Conservation (phyloP, 768 basidiomycete genomes). For the Baorangia bicolor region DNA sequence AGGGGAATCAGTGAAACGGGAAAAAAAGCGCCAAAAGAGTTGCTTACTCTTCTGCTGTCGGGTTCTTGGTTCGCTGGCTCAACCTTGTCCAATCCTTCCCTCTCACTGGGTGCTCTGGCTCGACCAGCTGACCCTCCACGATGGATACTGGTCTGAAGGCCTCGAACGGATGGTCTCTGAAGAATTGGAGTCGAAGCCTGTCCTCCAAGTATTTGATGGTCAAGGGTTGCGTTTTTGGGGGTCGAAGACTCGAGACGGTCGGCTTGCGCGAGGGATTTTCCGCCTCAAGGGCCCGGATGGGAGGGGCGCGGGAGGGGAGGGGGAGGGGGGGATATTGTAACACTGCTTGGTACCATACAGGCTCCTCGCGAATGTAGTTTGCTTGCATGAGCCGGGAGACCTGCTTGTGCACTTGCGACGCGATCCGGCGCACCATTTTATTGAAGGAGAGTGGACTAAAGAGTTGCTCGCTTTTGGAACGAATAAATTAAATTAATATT, state of each 20-base stretch:
- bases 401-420: constrained; percentile 86
- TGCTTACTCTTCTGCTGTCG: constrained; percentile 87
- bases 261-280: constrained; percentile 23
- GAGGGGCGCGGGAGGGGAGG: constrained; percentile 73
- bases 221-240: constrained; percentile 47
- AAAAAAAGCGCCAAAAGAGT: neutral
- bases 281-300: constrained; percentile 48
- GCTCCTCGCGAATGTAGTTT: constrained; percentile 59
- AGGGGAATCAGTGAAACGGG: constrained; percentile 11
- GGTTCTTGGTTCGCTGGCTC: constrained; percentile 78
- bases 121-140: constrained; percentile 65
- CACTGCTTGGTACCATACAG: constrained; percentile 83
- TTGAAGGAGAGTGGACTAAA: neutral
- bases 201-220: constrained; percentile 83
- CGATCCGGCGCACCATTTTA: constrained; percentile 74
- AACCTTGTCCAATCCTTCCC: constrained; percentile 76
- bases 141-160: constrained; percentile 78
- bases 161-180: constrained; percentile 95
- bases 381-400: constrained; percentile 77
- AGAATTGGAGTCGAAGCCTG: constrained; percentile 84
- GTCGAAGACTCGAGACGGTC: constrained; percentile 28
- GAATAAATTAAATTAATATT: neutral
- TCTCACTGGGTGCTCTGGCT: constrained; percentile 52
- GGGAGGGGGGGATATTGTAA: constrained; percentile 86
- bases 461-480: neutral